A percentile compares a stretch with the other conserved stretches of the same genome.
phyloP scores from a whole-genome alignment of 495 filamentous ascomycete species.

The Aeminium ludgeri region DNA sequence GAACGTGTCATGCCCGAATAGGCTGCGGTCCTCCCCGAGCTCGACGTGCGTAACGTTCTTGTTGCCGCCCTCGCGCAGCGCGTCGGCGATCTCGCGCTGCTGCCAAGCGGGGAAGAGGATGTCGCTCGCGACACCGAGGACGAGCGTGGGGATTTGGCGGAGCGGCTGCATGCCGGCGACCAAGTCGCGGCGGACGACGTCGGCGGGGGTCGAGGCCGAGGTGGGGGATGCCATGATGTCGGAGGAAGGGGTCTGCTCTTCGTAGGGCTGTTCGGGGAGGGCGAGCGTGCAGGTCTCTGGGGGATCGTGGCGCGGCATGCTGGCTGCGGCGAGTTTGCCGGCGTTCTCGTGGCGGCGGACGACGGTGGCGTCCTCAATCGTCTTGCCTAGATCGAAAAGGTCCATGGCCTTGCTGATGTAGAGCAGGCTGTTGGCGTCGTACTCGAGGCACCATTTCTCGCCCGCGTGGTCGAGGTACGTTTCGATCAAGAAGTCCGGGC shows the following conservation, averaged over 20 bases:
- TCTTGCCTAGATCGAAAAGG: slow-evolving; percentile 74
- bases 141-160: slow-evolving; percentile 53
- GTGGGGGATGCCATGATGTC: slow-evolving; percentile 17
- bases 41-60: slow-evolving; percentile 69
- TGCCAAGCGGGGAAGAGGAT: slow-evolving; percentile 98
- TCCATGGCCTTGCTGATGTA: slow-evolving; percentile 99
- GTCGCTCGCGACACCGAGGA: slow-evolving; percentile 90
- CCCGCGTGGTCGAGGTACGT: slow-evolving; percentile 97
- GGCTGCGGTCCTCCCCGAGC: slow-evolving; percentile 72
- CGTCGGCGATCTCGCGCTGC: slow-evolving; percentile 83
- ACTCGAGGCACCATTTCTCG: slow-evolving; percentile 97
- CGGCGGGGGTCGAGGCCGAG: neutral
- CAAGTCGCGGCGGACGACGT: slow-evolving; percentile 37
- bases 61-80: slow-evolving; percentile 62
- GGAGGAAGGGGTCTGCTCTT: slow-evolving; percentile 43
- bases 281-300: slow-evolving; percentile 55
- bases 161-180: slow-evolving; percentile 55
- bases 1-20: slow-evolving; percentile 97
- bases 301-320: slow-evolving; percentile 17
- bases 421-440: slow-evolving; percentile 88
- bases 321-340: slow-evolving; percentile 25
- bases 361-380: slow-evolving; percentile 39
- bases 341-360: slow-evolving; percentile 33
- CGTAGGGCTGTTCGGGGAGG: slow-evolving; percentile 68
- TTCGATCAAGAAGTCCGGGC: slow-evolving; percentile 94